Percentiles rank a stretch among this genome's conserved stretches.
Evolutionary conservation across 2,329 filamentous ascomycete genomes (phyloP).

Genomic region (Aureobasidium sp.): DNA sequence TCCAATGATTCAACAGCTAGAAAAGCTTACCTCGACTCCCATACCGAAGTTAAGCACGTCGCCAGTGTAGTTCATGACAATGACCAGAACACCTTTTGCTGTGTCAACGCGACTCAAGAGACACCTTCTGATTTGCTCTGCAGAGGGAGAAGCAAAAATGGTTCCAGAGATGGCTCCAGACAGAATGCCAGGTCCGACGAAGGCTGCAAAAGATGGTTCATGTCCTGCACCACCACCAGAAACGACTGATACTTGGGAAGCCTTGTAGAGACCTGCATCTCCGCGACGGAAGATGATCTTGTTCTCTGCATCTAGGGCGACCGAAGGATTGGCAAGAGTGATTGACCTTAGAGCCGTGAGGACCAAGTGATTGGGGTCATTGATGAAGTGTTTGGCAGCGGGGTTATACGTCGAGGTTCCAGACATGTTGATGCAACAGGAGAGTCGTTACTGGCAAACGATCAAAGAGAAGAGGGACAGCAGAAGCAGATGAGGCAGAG

Average conservation of each 20-base stretch:
- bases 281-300: slow-evolving; percentile 78
- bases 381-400: slow-evolving; percentile 73
- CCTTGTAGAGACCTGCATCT: slow-evolving; percentile 28
- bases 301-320: slow-evolving; percentile 69
- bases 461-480: not conserved
- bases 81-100: slow-evolving; percentile 71
- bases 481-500: not conserved
- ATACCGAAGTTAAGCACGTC: slow-evolving; percentile 28
- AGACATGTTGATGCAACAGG: slow-evolving; percentile 3
- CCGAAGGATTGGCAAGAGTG: slow-evolving; percentile 75
- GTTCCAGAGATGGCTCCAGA: slow-evolving; percentile 78
- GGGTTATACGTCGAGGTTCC: slow-evolving; percentile 11
- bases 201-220: slow-evolving; percentile 79
- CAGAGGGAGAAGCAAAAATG: slow-evolving; percentile 75
- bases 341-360: slow-evolving; percentile 67
- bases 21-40: not conserved
- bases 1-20: slow-evolving; percentile 29
- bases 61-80: slow-evolving; percentile 70
- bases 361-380: slow-evolving; percentile 74
- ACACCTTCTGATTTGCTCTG: slow-evolving; percentile 73
- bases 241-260: slow-evolving; percentile 66
- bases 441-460: not conserved
- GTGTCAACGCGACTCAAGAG: slow-evolving; percentile 67
- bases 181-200: slow-evolving; percentile 75
- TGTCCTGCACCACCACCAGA: slow-evolving; percentile 87